These are phyloP conservation scores for Exophiala lecanii-corni DNA, from an alignment of 2,329 filamentous ascomycete species.

Conservation along the genomic window DNA sequence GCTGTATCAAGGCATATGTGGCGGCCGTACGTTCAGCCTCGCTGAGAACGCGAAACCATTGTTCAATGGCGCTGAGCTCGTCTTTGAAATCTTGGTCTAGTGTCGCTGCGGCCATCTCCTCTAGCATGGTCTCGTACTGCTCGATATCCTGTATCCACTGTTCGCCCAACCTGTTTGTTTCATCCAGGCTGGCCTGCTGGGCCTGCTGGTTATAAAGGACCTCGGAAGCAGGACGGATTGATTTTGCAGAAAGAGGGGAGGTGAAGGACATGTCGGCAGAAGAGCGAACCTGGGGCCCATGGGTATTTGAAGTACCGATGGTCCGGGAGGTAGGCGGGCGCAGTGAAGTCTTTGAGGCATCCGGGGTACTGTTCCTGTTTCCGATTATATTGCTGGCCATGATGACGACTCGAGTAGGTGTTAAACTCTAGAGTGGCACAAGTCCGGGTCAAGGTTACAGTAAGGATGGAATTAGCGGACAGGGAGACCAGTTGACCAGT, in stretches of 20 bases:
- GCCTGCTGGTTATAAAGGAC: slow-evolving; percentile 78
- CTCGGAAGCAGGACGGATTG: slow-evolving; percentile 88
- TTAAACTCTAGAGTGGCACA: slow-evolving; percentile 10
- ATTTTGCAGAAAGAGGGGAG: slow-evolving; percentile 66
- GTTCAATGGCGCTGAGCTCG: slow-evolving; percentile 96
- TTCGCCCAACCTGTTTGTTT: slow-evolving; percentile 88
- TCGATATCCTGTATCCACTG: slow-evolving; percentile 99
- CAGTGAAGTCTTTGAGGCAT: slow-evolving; percentile 74
- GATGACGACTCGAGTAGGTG: slow-evolving; percentile 13
- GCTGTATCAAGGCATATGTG: slow-evolving; percentile 89
- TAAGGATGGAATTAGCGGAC: slow-evolving; percentile 4
- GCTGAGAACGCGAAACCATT: slow-evolving; percentile 97
- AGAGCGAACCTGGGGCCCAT: slow-evolving; percentile 63
- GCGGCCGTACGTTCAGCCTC: slow-evolving; percentile 95
- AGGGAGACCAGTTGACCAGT: too few relatives aligned
- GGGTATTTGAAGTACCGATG: slow-evolving; percentile 60
- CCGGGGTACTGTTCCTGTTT: slow-evolving; percentile 96
- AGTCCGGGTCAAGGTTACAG: slow-evolving; percentile 4
- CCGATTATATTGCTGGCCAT: slow-evolving; percentile 65
- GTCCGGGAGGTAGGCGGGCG: slow-evolving; percentile 80
- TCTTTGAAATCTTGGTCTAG: slow-evolving; percentile 99
- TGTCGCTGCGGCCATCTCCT: slow-evolving; percentile 99
- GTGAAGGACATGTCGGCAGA: slow-evolving; percentile 92
- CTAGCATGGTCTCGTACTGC: slow-evolving; percentile 96
- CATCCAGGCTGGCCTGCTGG: slow-evolving; percentile 66